A percentile compares a stretch with the other conserved stretches of the same genome.
phyloP scores from a whole-genome alignment of 768 basidiomycete species.

The Mycena olivaceomarginata region DNA sequence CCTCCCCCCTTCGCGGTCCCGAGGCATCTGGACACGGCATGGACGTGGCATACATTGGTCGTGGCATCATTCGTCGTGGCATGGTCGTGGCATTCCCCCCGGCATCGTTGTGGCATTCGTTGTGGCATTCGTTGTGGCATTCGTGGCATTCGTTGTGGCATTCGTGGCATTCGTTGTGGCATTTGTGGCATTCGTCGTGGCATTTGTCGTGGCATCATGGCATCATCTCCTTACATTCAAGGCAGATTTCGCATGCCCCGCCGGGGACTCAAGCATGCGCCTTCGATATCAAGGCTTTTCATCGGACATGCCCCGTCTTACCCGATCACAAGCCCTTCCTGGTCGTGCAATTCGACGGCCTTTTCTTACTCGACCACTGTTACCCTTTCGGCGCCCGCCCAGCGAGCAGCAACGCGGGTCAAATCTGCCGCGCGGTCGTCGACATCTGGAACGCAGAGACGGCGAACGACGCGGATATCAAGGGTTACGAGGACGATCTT shows the following conservation, averaged over 20 bases:
- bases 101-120: not conserved
- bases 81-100: not conserved
- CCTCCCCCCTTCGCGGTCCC: not conserved
- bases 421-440: constrained; percentile 38
- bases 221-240: not conserved
- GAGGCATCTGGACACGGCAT: too few species aligned
- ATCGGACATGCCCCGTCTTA: constrained; percentile 41
- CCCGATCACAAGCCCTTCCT: constrained; percentile 45
- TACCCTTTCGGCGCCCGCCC: constrained; percentile 42
- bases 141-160: not conserved
- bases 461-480: not conserved
- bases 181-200: not conserved
- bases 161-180: not conserved
- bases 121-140: not conserved
- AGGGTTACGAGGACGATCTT: constrained; percentile 45
- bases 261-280: constrained; percentile 44
- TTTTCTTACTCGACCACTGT: constrained; percentile 45
- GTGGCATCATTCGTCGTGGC: too few species aligned
- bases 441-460: constrained; percentile 32
- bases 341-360: constrained; percentile 17
- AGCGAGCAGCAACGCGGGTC: constrained; percentile 46
- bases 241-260: constrained; percentile 45
- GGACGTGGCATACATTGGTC: too few species aligned
- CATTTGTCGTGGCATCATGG: not conserved
- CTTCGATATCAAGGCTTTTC: not conserved